phyloP scores from a whole-genome alignment of 495 filamentous ascomycete genomes.

The Tuber microsphaerosporum region DNA sequence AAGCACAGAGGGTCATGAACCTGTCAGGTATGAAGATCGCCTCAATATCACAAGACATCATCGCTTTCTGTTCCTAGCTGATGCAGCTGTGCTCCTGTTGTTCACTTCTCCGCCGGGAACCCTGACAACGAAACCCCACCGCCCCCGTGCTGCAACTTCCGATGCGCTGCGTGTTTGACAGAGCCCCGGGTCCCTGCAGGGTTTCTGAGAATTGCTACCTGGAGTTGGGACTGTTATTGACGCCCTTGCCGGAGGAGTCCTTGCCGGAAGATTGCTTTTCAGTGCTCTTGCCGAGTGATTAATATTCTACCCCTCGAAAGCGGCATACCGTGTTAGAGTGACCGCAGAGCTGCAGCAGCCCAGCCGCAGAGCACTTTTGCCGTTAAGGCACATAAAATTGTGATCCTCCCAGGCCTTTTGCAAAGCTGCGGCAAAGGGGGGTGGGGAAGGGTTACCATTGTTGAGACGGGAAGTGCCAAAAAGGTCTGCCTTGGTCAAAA shows the following conservation, averaged over 20 bases:
- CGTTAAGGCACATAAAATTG: background rate
- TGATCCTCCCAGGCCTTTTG: background rate
- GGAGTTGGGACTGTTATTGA: background rate
- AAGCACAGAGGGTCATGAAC: background rate
- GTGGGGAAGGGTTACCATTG: background rate
- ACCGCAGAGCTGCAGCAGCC: background rate
- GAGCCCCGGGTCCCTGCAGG: background rate
- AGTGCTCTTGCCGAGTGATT: background rate
- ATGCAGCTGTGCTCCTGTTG: background rate
- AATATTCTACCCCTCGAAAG: background rate
- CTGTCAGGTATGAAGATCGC: background rate
- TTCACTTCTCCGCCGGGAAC: background rate
- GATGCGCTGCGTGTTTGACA: constrained; percentile 1
- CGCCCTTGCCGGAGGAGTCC: background rate
- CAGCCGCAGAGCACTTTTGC: background rate
- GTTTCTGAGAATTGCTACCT: background rate
- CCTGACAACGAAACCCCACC: background rate
- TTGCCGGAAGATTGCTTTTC: background rate
- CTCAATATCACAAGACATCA: background rate
- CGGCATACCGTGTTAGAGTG: background rate
- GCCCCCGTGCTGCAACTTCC: constrained; percentile 4
- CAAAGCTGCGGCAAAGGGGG: background rate
- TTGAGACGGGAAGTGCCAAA: background rate
- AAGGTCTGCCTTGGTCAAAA: background rate
- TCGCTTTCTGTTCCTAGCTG: background rate